Conservation (phyloP, 2,329 filamentous ascomycete species). For the Dactylonectria estremocensis region DNA sequence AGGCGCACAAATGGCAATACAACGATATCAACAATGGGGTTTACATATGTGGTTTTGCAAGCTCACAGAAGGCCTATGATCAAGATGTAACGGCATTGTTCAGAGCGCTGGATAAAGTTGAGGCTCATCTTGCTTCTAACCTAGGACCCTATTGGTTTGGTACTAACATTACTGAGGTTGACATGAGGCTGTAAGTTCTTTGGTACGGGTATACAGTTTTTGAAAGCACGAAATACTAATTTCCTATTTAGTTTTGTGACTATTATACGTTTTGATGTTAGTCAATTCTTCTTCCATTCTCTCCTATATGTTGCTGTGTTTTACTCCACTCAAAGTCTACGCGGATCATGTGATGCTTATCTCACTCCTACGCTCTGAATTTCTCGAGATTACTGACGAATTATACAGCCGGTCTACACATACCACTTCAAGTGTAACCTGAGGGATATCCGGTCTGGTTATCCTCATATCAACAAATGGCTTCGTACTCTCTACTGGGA, state of each 20-base stretch:
- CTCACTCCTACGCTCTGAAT: no score
- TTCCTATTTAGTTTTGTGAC: not conserved
- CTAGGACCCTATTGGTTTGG: not conserved
- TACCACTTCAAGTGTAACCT: conserved; percentile 8
- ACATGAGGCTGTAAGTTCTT: not conserved
- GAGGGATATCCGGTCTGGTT: not conserved
- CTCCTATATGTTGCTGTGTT: not conserved
- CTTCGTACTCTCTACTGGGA: not conserved
- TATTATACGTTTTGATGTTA: not conserved
- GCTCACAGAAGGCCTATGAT: not conserved
- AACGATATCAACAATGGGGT: not conserved
- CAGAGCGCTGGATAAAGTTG: not conserved
- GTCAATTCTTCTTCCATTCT: not conserved
- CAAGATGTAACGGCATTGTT: not conserved
- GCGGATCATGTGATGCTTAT: not conserved
- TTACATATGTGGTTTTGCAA: not conserved
- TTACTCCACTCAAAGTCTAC: no score
- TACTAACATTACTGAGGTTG: not conserved
- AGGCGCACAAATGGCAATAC: not conserved
- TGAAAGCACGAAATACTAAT: not conserved
- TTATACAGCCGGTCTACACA: not conserved
- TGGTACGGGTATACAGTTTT: no score
- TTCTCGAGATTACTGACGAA: not conserved
- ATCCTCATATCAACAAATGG: not conserved
- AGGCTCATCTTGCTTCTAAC: not conserved